Conservation (phyloP, 2,329 filamentous ascomycete species). For the Colletotrichum scovillei region DNA sequence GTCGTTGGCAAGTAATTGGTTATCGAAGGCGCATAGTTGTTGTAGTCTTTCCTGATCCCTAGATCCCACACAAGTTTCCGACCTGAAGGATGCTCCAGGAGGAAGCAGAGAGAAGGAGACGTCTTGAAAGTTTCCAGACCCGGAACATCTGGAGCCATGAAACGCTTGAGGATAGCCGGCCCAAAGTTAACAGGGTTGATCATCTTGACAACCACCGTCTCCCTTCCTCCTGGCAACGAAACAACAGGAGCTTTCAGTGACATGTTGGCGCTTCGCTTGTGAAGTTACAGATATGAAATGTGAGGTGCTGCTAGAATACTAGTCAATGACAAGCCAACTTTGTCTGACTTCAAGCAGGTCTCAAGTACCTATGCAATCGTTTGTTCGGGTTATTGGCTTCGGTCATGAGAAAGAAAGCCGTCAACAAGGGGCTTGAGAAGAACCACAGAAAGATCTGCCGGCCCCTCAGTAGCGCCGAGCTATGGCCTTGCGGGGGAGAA, state of each 20-base stretch:
- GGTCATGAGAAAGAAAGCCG: neutral
- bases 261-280: neutral
- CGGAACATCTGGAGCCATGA: constrained; percentile 51
- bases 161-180: constrained; percentile 49
- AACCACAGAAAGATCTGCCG: neutral
- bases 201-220: constrained; percentile 43
- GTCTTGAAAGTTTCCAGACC: constrained; percentile 46
- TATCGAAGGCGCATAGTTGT: neutral
- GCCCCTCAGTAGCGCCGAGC: neutral
- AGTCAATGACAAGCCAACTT: neutral
- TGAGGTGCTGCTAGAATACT: neutral
- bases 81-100: constrained; percentile 43
- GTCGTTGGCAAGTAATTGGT: neutral
- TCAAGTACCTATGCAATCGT: neutral
- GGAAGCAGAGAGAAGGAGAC: constrained; percentile 44
- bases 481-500: neutral
- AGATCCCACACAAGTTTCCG: constrained; percentile 44
- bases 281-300: neutral
- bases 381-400: neutral
- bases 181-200: constrained; percentile 54
- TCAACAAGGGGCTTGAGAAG: neutral
- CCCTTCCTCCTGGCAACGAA: constrained; percentile 35
- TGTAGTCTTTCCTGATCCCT: constrained; percentile 13
- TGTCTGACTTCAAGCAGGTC: neutral
- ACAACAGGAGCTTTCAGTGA: neutral